phyloP scores from a whole-genome alignment of 306 rosid species.

The Cicer yamashitae region DNA sequence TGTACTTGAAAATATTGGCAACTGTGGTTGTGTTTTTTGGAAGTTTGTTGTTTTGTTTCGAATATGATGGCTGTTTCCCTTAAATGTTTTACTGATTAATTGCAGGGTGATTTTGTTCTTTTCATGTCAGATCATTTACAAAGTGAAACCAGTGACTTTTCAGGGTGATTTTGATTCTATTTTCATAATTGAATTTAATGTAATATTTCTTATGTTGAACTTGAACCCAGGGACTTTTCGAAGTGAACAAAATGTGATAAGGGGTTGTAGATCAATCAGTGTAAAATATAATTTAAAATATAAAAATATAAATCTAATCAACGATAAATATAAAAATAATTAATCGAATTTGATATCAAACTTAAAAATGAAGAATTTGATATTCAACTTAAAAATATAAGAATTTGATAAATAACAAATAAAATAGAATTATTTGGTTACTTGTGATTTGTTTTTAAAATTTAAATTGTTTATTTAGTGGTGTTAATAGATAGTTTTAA shows the following conservation, averaged over 20 bases:
- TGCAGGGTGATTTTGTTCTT: neutral
- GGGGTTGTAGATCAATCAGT: neutral
- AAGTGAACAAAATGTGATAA: neutral
- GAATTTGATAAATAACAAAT: too few species aligned
- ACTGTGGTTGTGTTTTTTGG: constrained; percentile 1
- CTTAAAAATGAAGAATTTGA: too few species aligned
- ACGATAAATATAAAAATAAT: too few species aligned
- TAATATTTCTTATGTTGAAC: neutral
- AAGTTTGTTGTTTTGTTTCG: neutral
- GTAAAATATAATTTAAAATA: too few species aligned
- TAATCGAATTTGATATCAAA: too few species aligned
- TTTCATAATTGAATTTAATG: neutral
- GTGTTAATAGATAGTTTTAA: too few species aligned
- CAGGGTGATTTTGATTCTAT: neutral
- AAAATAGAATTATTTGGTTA: too few species aligned
- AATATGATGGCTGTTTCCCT: constrained; percentile 2
- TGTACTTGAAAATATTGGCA: constrained; percentile 4
- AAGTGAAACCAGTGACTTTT: too few species aligned
- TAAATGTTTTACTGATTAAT: neutral
- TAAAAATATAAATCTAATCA: too few species aligned
- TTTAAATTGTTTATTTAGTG: too few species aligned
- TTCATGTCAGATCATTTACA: neutral
- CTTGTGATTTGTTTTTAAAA: too few species aligned
- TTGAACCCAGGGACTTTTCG: neutral
- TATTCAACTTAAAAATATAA: too few species aligned